These are phyloP conservation scores for Calonectria honghensis DNA, from an alignment of 2,329 filamentous ascomycete genomes.

Conservation along the genomic window DNA sequence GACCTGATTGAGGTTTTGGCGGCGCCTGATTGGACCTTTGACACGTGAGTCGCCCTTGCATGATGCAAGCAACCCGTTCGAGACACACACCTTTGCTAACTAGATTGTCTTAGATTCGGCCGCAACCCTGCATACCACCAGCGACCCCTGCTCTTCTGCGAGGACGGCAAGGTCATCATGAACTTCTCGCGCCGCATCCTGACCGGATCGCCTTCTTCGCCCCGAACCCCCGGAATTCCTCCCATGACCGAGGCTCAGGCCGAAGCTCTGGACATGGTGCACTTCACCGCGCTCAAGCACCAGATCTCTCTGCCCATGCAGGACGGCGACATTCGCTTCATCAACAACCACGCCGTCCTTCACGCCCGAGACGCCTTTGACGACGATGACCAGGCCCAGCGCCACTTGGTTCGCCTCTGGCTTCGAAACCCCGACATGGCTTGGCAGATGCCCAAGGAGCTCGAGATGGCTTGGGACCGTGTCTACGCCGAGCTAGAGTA, in stretches of 20 bases:
- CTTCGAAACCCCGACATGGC: constrained; percentile 31
- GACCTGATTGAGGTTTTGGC: constrained; percentile 75
- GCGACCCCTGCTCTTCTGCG: constrained; percentile 26
- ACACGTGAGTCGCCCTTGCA: constrained; percentile 59
- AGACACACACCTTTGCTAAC: not conserved
- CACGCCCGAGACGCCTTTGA: constrained; percentile 70
- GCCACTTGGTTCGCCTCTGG: constrained; percentile 32
- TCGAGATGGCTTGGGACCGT: constrained; percentile 26
- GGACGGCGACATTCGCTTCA: constrained; percentile 71
- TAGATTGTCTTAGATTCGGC: not conserved
- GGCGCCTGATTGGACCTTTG: constrained; percentile 66
- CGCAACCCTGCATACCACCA: constrained; percentile 19
- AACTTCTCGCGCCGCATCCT: constrained; percentile 28
- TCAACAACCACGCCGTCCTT: constrained; percentile 73
- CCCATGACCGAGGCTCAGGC: constrained; percentile 8
- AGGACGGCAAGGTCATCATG: constrained; percentile 32
- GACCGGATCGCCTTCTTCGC: not conserved
- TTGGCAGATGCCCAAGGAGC: not conserved
- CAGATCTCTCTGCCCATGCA: constrained; percentile 66
- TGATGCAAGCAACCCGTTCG: not conserved
- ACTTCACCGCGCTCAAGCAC: constrained; percentile 61
- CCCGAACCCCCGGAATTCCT: constrained; percentile 3
- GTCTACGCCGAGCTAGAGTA: constrained; percentile 16
- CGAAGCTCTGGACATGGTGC: constrained; percentile 8
- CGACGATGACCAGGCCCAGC: constrained; percentile 19